Evolutionary conservation across 129 eudicot genomes (phyloP).

Genomic region (Pulicaria dysenterica): DNA sequence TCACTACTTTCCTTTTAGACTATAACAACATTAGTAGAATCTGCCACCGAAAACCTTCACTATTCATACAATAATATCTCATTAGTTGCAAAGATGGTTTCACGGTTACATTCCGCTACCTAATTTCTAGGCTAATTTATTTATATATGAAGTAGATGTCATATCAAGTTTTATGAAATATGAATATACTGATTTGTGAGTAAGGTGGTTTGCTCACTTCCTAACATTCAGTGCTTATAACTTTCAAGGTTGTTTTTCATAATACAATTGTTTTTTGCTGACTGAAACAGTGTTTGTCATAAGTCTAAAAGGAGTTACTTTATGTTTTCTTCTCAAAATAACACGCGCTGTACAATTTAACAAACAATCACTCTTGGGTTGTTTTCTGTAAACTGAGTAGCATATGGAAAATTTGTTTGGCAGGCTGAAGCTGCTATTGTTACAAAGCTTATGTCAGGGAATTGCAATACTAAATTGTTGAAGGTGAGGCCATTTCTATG

Average conservation of each 20-base stretch:
- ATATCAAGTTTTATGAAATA: not conserved
- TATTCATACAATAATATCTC: conserved; percentile 1
- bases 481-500: conserved; percentile 52
- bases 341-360: not conserved
- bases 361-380: not conserved
- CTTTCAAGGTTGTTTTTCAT: not conserved
- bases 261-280: not conserved
- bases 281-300: conserved; percentile 1
- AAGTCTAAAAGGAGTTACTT: not conserved
- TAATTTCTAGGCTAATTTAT: not conserved
- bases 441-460: conserved; percentile 63
- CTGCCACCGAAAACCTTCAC: not conserved
- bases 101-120: not conserved
- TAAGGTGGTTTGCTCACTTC: conserved; percentile 12
- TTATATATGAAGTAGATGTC: not conserved
- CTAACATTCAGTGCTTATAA: conserved; percentile 2
- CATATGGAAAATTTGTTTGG: conserved; percentile 19
- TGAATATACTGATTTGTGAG: conserved; percentile 3
- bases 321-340: not conserved
- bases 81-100: conserved; percentile 18
- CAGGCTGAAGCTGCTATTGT: conserved; percentile 92
- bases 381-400: not conserved
- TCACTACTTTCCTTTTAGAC: not conserved
- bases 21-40: conserved; percentile 13
- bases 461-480: conserved; percentile 46